Evolutionary conservation across 768 basidiomycete species (phyloP).

Genomic region (Phylloporus sp.): DNA sequence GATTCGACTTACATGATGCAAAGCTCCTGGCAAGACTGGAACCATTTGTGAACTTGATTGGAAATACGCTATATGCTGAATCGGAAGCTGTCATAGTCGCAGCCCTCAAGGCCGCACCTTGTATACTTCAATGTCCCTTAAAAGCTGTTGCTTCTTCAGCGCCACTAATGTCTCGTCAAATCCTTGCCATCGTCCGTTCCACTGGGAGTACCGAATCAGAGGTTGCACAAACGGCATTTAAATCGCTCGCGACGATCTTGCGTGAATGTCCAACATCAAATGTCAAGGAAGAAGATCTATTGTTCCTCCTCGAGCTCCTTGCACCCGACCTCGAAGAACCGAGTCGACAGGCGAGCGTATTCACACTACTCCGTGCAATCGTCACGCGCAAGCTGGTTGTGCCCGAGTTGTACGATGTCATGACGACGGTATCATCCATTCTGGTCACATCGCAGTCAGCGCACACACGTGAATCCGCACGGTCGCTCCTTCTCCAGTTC

Average conservation of each 20-base stretch:
- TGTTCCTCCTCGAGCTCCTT: slow-evolving; percentile 81
- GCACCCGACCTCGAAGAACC: slow-evolving; percentile 90
- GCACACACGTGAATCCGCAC: slow-evolving; percentile 88
- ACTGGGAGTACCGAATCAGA: slow-evolving; percentile 88
- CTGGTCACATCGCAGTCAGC: slow-evolving; percentile 92
- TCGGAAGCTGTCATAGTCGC: slow-evolving; percentile 69
- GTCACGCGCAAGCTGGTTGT: slow-evolving; percentile 89
- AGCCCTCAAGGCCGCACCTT: slow-evolving; percentile 75
- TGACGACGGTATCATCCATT: slow-evolving; percentile 88
- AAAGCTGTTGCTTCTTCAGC: slow-evolving; percentile 69
- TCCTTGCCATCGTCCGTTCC: slow-evolving; percentile 76
- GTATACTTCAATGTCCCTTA: slow-evolving; percentile 81
- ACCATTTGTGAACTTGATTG: slow-evolving; percentile 80
- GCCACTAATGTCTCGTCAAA: slow-evolving; percentile 80
- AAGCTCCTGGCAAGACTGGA: slow-evolving; percentile 80
- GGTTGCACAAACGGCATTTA: slow-evolving; percentile 82
- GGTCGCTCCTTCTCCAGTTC: slow-evolving; percentile 88
- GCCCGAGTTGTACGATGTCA: slow-evolving; percentile 94
- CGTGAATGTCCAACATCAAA: slow-evolving; percentile 81
- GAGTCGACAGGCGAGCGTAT: slow-evolving; percentile 77
- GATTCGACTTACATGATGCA: slow-evolving; percentile 78
- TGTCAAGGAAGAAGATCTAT: slow-evolving; percentile 85
- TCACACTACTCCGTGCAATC: slow-evolving; percentile 86
- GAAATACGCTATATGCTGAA: slow-evolving; percentile 87
- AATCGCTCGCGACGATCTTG: slow-evolving; percentile 80